Evolutionary conservation across 306 rosid genomes (phyloP).

Genomic region (Hippophae tibetana): DNA sequence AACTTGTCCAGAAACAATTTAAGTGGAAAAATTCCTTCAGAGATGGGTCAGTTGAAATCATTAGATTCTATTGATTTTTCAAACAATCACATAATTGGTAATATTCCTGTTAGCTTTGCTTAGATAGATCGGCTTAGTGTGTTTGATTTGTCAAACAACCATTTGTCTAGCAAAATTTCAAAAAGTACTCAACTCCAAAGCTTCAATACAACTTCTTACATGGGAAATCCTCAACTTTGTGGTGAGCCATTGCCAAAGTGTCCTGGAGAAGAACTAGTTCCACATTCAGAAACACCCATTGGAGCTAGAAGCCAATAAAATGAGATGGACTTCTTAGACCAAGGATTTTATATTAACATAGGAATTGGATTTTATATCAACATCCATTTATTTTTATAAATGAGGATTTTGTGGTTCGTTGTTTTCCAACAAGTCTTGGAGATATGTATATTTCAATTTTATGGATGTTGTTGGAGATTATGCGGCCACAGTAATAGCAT

Average conservation of each 20-base stretch:
- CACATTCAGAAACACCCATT: background rate
- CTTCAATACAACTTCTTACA: background rate
- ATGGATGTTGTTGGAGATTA: background rate
- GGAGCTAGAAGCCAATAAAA: background rate
- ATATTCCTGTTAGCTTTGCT: background rate
- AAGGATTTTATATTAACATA: background rate
- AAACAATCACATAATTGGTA: background rate
- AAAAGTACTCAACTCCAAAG: constrained; percentile 1
- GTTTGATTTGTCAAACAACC: constrained; percentile 2
- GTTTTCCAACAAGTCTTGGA: background rate
- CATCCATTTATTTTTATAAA: no score
- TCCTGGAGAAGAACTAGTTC: background rate
- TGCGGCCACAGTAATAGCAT: no score
- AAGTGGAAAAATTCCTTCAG: background rate
- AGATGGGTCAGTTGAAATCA: constrained; percentile 1
- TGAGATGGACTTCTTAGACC: background rate
- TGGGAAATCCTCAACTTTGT: background rate
- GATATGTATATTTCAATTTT: background rate
- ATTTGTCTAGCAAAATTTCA: background rate
- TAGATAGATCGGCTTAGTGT: background rate
- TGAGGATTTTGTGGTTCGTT: background rate
- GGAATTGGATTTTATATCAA: background rate
- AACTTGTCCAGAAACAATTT: no score
- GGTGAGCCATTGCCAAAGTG: background rate
- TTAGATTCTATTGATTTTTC: constrained; percentile 4